Evolutionary conservation across 148 eudicot species (phyloP).

Genomic region (Polygonum aviculare): DNA sequence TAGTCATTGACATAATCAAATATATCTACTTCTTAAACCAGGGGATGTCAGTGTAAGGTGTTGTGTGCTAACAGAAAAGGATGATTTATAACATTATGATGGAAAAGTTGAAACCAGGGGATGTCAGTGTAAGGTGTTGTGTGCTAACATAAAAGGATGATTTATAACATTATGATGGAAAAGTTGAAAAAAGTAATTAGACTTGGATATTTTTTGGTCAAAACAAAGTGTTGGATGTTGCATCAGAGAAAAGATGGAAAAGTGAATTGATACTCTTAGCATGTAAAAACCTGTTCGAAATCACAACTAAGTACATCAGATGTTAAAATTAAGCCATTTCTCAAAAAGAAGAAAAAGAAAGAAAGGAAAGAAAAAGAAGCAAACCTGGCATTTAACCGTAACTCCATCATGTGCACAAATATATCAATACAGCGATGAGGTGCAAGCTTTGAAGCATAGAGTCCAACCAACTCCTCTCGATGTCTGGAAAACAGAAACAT

Average conservation of each 20-base stretch:
- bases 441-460: slow-evolving; percentile 92
- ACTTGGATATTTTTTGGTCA: background rate
- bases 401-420: slow-evolving; percentile 98
- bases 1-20: background rate
- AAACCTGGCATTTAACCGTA: slow-evolving; percentile 82
- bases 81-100: background rate
- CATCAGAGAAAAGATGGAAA: background rate
- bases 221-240: background rate
- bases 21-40: background rate
- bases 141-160: background rate
- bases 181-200: background rate
- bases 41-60: background rate
- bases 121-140: background rate
- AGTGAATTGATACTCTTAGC: background rate
- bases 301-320: background rate
- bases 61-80: background rate
- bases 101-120: background rate
- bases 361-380: background rate
- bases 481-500: slow-evolving; percentile 86
- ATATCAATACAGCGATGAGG: slow-evolving; percentile 88
- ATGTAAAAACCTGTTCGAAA: background rate
- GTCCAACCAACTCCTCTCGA: slow-evolving; percentile 86
- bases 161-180: background rate
- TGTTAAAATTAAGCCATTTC: background rate
- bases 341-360: background rate